Evolutionary conservation across 441 rosid species (phyloP).

Genomic region (Pelargonium hybrid): DNA sequence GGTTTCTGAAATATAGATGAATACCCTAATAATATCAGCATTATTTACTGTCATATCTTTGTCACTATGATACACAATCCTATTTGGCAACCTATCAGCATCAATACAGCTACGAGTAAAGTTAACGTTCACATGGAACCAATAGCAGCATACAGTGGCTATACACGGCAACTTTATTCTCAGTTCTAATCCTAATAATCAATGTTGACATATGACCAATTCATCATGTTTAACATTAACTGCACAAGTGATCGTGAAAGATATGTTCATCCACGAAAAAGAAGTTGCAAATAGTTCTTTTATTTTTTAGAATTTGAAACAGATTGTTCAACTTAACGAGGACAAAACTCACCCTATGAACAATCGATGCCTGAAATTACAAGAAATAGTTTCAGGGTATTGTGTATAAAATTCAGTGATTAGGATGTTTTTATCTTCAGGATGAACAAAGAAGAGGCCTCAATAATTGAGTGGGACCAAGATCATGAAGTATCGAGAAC

Average conservation of each 20-base stretch:
- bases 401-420: neutral
- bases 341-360: neutral
- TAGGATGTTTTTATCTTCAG: neutral
- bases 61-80: neutral
- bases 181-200: neutral
- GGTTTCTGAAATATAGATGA: too few species aligned
- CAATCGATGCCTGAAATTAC: neutral
- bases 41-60: neutral
- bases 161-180: neutral
- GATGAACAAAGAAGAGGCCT: neutral
- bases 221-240: neutral
- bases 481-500: constrained; percentile 14
- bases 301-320: neutral
- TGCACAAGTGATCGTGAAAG: neutral
- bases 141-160: neutral
- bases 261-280: neutral
- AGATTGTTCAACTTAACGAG: neutral
- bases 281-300: neutral
- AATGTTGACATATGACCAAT: neutral
- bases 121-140: neutral
- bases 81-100: neutral
- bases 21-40: neutral
- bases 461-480: neutral
- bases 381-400: neutral
- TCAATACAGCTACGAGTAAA: neutral